Conservation (phyloP, 805 yeast species). For the Nakazawaea ernobii region DNA sequence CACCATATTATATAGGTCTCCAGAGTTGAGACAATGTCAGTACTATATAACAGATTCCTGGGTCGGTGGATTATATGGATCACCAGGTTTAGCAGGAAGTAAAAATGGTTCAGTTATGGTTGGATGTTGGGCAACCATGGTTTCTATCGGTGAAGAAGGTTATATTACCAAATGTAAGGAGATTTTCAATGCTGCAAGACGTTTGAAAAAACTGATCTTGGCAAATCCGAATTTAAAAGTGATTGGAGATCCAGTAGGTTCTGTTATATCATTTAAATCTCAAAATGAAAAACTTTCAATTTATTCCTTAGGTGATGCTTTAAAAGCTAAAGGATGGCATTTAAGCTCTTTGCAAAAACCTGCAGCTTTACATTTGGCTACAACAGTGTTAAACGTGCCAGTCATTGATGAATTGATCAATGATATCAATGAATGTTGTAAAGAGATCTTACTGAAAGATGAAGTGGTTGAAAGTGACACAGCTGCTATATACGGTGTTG, state of each 20-base stretch:
- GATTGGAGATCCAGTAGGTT: constrained; percentile 79
- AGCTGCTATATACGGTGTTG: constrained; percentile 91
- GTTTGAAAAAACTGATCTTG: constrained; percentile 41
- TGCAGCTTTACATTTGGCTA: constrained; percentile 85
- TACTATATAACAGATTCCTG: constrained; percentile 80
- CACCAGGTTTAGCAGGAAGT: constrained; percentile 95
- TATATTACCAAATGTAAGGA: constrained; percentile 60
- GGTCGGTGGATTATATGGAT: constrained; percentile 95
- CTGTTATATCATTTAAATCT: constrained; percentile 78
- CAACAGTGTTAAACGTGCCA: constrained; percentile 64
- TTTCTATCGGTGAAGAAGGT: constrained; percentile 80
- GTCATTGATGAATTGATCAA: constrained; percentile 54
- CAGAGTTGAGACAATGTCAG: constrained; percentile 67
- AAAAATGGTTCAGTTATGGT: constrained; percentile 96
- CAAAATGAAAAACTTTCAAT: constrained; percentile 44
- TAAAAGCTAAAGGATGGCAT: constrained; percentile 80
- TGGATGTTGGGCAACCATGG: constrained; percentile 97
- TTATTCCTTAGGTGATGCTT: constrained; percentile 70
- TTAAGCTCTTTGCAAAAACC: constrained; percentile 83
- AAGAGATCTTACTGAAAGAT: constrained; percentile 34
- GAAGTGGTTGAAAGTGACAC: constrained; percentile 45
- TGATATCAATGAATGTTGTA: constrained; percentile 42
- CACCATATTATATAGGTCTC: constrained; percentile 78
- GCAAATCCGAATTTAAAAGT: constrained; percentile 54
- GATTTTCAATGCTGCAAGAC: constrained; percentile 61